Evolutionary conservation across 2,329 filamentous ascomycete genomes (phyloP), one percentile per base, ranked within the genome.

Genomic region (Diaporthe sp.): DNA sequence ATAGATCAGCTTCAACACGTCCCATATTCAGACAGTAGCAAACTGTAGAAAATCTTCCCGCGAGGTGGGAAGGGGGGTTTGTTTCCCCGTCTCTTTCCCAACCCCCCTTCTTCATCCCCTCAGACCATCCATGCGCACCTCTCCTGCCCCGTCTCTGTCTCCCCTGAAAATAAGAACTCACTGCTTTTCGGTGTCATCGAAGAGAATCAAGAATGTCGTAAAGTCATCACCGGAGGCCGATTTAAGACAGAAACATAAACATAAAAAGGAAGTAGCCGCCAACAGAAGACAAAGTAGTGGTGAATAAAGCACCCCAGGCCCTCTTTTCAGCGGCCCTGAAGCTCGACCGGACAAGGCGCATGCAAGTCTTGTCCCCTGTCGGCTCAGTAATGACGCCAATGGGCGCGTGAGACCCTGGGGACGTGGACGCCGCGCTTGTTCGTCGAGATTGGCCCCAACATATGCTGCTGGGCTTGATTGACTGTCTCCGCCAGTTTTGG

Each of bases 151-250:
- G 19, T 49, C 51, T 51, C 55, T 46, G 39, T 46, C 53, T 42
- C 57, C 44, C 6, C 46, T 15, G 22, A 53, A 53, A 55, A 71
- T 17, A 72, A 62, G 25, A 72, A 62, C 68, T 65, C 68, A 62
- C 68, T 62, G 59, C 67, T 71, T 75, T 75, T 75, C 68, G 57
- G 58, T 19, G 49, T 72, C 67, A 44, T 72, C n/a, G 67, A 75
- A 65, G 39, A 62, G 51, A 62, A 62, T 77, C 78, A 79, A 78
- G 79, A 77, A 77, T 81, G 39, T 85, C 83, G 79, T 84, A 79
- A 83, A 73, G 79, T 84, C 83, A 79, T 84, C 79, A 83, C 83
- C 79, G 82, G 79, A 78, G 73, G 70, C 70, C 70, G 57, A 73
- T 73, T 75, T 28, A 28, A 76, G 70, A 70, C 76, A 74, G 74